Evolutionary conservation across 345 rosid genomes (phyloP).

Genomic region (Hibiscus tridactylites): DNA sequence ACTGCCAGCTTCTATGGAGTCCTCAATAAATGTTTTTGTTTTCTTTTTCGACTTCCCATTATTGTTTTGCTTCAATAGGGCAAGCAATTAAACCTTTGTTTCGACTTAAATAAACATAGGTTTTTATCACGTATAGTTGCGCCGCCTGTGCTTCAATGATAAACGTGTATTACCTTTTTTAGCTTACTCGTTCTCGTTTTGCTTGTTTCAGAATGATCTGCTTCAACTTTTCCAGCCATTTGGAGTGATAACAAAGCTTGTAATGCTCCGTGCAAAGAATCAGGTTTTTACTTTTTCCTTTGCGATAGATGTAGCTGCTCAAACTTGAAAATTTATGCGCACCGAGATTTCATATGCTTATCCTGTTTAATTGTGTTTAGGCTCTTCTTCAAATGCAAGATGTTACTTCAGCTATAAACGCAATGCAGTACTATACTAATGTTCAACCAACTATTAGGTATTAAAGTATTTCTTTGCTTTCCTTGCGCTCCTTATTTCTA

Average conservation of each 20-base stretch:
- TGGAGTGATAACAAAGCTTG: conserved; percentile 95
- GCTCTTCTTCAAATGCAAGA: conserved; percentile 99
- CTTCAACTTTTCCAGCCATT: conserved; percentile 97
- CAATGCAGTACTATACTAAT: conserved; percentile 71
- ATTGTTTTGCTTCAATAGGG: neutral
- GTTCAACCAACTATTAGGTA: conserved; percentile 70
- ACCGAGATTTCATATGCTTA: neutral
- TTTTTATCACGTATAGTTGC: neutral
- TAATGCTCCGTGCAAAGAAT: conserved; percentile 97
- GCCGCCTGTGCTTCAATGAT: neutral
- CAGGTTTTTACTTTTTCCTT: conserved; percentile 46
- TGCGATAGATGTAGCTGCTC: neutral
- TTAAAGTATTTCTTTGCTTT: neutral
- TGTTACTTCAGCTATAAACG: conserved; percentile 73
- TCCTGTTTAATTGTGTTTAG: conserved; percentile 27
- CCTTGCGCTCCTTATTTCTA: neutral
- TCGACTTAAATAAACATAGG: neutral
- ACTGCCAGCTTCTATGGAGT: neutral
- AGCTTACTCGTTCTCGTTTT: no score
- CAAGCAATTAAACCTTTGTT: neutral
- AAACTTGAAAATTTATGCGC: neutral
- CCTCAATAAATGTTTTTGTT: neutral
- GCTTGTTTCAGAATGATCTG: conserved; percentile 66
- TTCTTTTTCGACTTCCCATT: neutral
- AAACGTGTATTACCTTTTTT: conserved; percentile 3